Evolutionary conservation across 2,329 filamentous ascomycete genomes (phyloP).

Genomic region (Thelonectria discophora): DNA sequence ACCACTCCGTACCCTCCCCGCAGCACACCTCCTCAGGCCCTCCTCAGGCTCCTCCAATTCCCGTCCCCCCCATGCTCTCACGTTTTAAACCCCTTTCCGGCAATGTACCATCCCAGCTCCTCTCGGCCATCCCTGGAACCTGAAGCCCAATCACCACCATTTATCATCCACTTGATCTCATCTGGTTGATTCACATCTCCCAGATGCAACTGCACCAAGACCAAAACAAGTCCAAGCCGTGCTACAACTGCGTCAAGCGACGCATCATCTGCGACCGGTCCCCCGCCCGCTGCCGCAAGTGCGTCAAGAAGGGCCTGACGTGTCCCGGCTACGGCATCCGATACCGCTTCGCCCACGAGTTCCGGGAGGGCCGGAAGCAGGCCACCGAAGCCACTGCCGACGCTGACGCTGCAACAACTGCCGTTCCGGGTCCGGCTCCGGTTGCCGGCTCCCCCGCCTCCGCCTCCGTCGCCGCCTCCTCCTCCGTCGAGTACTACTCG

Average conservation of each 20-base stretch:
- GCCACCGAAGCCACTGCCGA: too few species aligned
- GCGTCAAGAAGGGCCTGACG: constrained; percentile 21
- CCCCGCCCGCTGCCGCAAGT: constrained; percentile 22
- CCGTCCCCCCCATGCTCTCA: neutral
- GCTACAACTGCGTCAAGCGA: constrained; percentile 29
- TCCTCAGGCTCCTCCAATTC: too few species aligned
- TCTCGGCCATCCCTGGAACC: too few species aligned
- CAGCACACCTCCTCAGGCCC: neutral
- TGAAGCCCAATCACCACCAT: neutral
- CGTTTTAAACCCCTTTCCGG: neutral
- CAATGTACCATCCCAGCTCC: neutral
- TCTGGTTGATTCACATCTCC: neutral
- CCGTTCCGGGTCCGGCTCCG: neutral
- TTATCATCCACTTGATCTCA: neutral
- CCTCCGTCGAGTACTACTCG: constrained; percentile 14
- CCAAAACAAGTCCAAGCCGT: constrained; percentile 16
- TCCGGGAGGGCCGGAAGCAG: constrained; percentile 10
- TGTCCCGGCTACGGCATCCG: constrained; percentile 27
- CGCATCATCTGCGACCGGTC: constrained; percentile 26
- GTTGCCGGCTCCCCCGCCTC: neutral
- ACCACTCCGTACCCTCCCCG: too few species aligned
- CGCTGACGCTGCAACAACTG: too few species aligned
- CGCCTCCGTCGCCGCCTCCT: neutral
- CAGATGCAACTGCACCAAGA: neutral
- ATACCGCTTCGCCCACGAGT: constrained; percentile 24